Evolutionary conservation across 2,329 filamentous ascomycete genomes (phyloP), one percentile per base, ranked within the genome.

Genomic region (Davidsoniella neocaledoniae): DNA sequence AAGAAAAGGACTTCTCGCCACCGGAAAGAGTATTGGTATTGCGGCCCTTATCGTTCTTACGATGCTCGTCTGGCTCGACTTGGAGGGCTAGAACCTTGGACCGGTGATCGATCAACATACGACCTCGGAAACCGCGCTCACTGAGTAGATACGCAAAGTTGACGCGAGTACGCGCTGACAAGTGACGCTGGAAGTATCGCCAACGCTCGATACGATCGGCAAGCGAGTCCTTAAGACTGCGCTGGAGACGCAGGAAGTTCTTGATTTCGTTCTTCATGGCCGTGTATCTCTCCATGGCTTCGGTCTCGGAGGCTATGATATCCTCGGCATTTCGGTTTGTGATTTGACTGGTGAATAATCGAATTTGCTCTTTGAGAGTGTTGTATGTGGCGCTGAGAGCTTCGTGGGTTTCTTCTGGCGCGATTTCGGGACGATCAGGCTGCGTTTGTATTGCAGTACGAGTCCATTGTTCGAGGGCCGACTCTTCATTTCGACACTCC

Each of bases 1-100:
- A 94, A 3, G 88, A 93, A 63, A 96, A 98, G 0, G 90, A 96
- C 63, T 98, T 98, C 63, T 98, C 91, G 26, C 91, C 91, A 48
- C 91, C 91, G 7, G 88, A 95, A 1, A 98, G 70, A 0, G 90
- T 96, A 66, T 86, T 94, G 21, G 91, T 90, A 59, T 84, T 83
- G 46, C 90, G 77, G 2, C 86, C 87, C 3, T 75, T 71, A 19
- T 75, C 76, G 54, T 74, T 79, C 57, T 73, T 77, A 56, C 74
- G 80, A 19, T 83, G 91, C 59, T 77, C 71, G 54, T 81, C 77
- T 0, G 78, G 78, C 60, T 82, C 77, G 54, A 90, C 83, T 55
- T 83, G 74, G 52, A 98, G 75, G 55, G 88, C 80, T 37, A 98
- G 75, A 50, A 75, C 71, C 57, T 82, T 82, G n/a, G 71, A 63